Conservation (phyloP, 2,329 filamentous ascomycete species). For the Alternaria gansuensis region DNA sequence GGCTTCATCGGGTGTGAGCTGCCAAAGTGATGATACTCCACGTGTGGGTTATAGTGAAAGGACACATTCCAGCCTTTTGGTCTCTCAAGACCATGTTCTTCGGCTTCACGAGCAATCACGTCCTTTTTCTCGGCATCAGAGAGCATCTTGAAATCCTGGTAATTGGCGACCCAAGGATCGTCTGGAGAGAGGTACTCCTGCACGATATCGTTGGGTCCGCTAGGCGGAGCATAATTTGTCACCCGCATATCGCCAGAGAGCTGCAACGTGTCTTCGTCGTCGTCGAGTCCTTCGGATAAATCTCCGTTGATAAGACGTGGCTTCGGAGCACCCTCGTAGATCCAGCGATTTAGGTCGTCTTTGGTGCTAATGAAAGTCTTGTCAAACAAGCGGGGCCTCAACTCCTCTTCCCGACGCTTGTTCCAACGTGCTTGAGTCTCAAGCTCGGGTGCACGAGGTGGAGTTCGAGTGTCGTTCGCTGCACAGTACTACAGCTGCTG, state of each 20-base stretch:
- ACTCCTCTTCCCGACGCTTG: constrained; percentile 13
- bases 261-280: constrained; percentile 9
- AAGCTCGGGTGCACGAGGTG: not conserved
- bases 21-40: constrained; percentile 97
- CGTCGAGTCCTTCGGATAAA: not conserved
- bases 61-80: constrained; percentile 91
- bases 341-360: constrained; percentile 28
- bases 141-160: constrained; percentile 44
- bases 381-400: constrained; percentile 13
- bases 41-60: constrained; percentile 92
- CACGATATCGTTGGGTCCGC: constrained; percentile 46
- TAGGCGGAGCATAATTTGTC: constrained; percentile 26
- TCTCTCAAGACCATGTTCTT: constrained; percentile 73
- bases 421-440: constrained; percentile 13
- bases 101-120: constrained; percentile 63
- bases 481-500: constrained; percentile 11
- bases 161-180: constrained; percentile 41
- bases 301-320: not conserved
- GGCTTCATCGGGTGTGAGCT: constrained; percentile 99
- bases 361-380: constrained; percentile 25
- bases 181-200: constrained; percentile 48
- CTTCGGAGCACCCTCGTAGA: constrained; percentile 17
- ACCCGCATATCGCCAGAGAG: constrained; percentile 29
- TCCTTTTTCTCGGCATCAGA: constrained; percentile 55
- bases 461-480: constrained; percentile 1